phyloP scores from a whole-genome alignment of 805 yeast species.

The Candida cerambycidarum region DNA sequence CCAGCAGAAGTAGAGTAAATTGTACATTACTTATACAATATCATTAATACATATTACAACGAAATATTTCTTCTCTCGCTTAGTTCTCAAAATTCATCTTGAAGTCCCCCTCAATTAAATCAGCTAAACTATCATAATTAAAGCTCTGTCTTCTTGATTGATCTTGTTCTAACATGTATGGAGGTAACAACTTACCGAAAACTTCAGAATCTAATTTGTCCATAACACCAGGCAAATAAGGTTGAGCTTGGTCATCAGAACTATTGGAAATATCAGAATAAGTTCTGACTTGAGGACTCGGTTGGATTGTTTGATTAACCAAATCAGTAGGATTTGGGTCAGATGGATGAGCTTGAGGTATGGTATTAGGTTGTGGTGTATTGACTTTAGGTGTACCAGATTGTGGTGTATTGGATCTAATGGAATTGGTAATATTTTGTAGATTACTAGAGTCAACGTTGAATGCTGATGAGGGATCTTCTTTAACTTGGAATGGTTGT shows the following conservation, averaged over 20 bases:
- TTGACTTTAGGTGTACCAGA: no score
- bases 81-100: background rate
- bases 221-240: slow-evolving; percentile 76
- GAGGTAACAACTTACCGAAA: slow-evolving; percentile 81
- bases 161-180: slow-evolving; percentile 58
- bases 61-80: no score
- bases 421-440: no score
- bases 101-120: slow-evolving; percentile 7
- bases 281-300: slow-evolving; percentile 4
- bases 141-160: slow-evolving; percentile 9
- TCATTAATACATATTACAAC: no score
- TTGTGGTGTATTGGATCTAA: no score
- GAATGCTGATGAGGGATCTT: background rate
- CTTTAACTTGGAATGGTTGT: background rate
- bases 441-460: background rate
- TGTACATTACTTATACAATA: no score
- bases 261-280: slow-evolving; percentile 9
- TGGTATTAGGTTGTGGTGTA: no score
- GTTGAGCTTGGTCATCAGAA: slow-evolving; percentile 10
- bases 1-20: no score
- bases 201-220: slow-evolving; percentile 82
- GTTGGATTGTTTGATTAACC: background rate
- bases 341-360: no score
- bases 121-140: slow-evolving; percentile 9
- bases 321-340: background rate